phyloP scores from a whole-genome alignment of 139 green algal genomes.

The Volvox reticuliferus region DNA sequence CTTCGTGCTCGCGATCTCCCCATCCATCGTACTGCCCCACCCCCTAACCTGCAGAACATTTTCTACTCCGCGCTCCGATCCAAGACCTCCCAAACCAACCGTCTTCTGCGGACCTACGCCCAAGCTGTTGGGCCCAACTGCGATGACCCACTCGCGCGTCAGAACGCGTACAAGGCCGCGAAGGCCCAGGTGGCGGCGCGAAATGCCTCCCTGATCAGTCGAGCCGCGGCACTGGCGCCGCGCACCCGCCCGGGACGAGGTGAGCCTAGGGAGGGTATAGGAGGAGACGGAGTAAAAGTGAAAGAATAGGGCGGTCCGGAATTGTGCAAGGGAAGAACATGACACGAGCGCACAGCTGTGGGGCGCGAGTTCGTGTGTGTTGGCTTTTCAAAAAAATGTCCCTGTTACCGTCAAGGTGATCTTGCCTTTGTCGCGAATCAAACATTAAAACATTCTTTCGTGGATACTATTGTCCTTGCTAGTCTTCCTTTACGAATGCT shows the following conservation, averaged over 20 bases:
- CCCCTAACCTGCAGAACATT: slow-evolving; percentile 3
- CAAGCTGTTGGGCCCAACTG: slow-evolving; percentile 4
- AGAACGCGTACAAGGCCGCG: slow-evolving; percentile 13
- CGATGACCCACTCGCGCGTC: slow-evolving; percentile 3
- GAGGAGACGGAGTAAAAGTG: too few relatives aligned
- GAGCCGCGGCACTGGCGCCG: background rate
- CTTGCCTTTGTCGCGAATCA: too few relatives aligned
- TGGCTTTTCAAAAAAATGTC: too few relatives aligned
- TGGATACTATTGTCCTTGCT: too few relatives aligned
- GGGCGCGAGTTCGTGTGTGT: too few relatives aligned
- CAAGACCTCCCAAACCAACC: slow-evolving; percentile 17
- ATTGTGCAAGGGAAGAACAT: too few relatives aligned
- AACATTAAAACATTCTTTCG: too few relatives aligned
- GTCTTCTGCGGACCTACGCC: slow-evolving; percentile 6
- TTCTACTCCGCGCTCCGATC: slow-evolving; percentile 8
- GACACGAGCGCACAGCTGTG: too few relatives aligned
- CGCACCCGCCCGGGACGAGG: background rate
- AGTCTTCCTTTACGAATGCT: too few relatives aligned
- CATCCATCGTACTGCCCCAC: background rate
- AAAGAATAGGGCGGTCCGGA: too few relatives aligned
- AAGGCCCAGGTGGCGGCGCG: background rate
- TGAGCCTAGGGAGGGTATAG: too few relatives aligned
- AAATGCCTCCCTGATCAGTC: background rate
- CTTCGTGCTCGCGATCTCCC: background rate
- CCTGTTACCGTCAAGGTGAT: too few relatives aligned